Conservation (phyloP, 306 rosid genomes). For the Cucumis sativus region Cucumber_9930_V3 NC_026655.2:5750001-5750500, state of each 20-base stretch:
- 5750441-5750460: conserved; percentile 21
- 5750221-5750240: conserved; percentile 24
- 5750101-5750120: conserved; percentile 21
- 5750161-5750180: conserved; percentile 79
- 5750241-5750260: conserved; percentile 27
- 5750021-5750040: conserved; percentile 24
- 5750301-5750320: conserved; percentile 31
- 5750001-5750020: background rate
- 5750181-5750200: conserved; percentile 80
- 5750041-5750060: conserved; percentile 24
- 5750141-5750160: conserved; percentile 28
- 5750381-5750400: conserved; percentile 18
- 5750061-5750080: conserved; percentile 28
- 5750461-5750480: conserved; percentile 27
- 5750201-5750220: conserved; percentile 86
- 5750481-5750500: conserved; percentile 22
- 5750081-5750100: conserved; percentile 29
- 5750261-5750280: conserved; percentile 29
- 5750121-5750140: conserved; percentile 18
- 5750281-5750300: conserved; percentile 23
- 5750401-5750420: conserved; percentile 9
- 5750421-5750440: conserved; percentile 21
- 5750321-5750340: conserved; percentile 19
- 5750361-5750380: conserved; percentile 15
- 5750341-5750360: conserved; percentile 12